Evolutionary conservation across 192 early-diverging fungal genomes (phyloP).

Genomic region (Backusella westeae): DNA sequence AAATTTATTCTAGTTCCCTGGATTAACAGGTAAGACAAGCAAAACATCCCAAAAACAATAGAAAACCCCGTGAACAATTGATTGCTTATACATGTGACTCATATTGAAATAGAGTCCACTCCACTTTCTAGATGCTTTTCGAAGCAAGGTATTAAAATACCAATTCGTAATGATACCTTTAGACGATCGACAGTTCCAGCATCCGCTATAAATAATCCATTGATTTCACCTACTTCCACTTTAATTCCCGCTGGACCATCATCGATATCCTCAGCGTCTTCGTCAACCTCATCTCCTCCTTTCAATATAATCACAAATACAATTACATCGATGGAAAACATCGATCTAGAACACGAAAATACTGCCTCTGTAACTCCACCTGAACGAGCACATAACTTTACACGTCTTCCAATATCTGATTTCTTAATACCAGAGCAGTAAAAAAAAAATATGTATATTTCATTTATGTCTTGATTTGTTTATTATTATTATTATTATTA

Average conservation of each 20-base stretch:
- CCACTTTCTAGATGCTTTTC: slow-evolving; percentile 6
- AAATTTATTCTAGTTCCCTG: slow-evolving; percentile 52
- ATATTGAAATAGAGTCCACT: slow-evolving; percentile 4
- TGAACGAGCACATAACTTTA: background rate
- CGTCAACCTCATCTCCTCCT: background rate
- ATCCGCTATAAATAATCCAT: background rate
- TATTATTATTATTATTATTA: background rate
- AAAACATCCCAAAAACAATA: background rate
- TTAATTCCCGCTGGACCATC: background rate
- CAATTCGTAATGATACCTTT: slow-evolving; percentile 4
- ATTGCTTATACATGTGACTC: background rate
- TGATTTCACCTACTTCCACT: background rate
- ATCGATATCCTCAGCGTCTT: background rate
- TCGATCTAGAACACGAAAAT: background rate
- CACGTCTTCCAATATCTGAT: background rate
- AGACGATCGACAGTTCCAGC: background rate
- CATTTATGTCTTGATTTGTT: background rate
- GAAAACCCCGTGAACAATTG: background rate
- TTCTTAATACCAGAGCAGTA: background rate
- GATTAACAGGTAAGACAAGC: slow-evolving; percentile 64
- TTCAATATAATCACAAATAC: background rate
- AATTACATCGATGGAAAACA: background rate
- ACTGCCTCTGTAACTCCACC: background rate
- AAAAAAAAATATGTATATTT: background rate
- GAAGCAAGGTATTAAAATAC: slow-evolving; percentile 16